Evolutionary conservation across 805 yeast species (phyloP), one percentile per base, ranked within the genome.

Genomic region (Hanseniaspora lachancei): DNA sequence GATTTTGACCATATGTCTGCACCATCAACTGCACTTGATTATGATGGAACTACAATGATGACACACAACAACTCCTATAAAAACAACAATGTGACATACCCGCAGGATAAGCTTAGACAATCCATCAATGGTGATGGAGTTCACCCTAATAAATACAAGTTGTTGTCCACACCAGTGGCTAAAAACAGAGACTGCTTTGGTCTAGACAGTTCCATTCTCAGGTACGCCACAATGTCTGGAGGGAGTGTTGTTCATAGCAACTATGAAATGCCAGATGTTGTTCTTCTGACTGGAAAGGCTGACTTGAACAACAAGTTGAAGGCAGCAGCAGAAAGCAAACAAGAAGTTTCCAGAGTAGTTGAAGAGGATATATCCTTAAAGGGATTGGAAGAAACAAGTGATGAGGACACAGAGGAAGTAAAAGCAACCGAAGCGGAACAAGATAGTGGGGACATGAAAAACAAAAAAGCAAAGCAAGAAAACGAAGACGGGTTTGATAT

Each of bases 181-280:
- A 53, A 53, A 32, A 53, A 46, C 38, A 53, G 44, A 32, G 56
- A 53, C 21, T 24, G 36, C 15, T 53, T 53, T 39, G 56, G 50
- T 3, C 47, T 46, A n/a, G 56, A 53, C 35, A 53, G 56, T 23
- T 53, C 56, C n/a, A 53, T 53, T 53, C 56, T 53, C 40, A 53
- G 56, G 56, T 53, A 46, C 32, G 56, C 56, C 10, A 53, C 56
- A 10, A 53, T 53, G 56, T 53, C 56, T 18, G 56, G 56, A 9
- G 50, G 56, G 8, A 53, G 50, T 39, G 50, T 46, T 27, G 24
- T 53, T 7, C 48, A 53, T 8, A 46, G 50, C 24, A 18, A 46
- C n/a, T 53, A 53, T 15, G 56, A 53, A 29, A 53, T 53, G 2
- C 56, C 56, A 9, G 56, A 53, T 32, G 56, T 53, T 2, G 56